Evolutionary conservation across 768 basidiomycete species (phyloP).

Genomic region (Tulasnella sp.): DNA sequence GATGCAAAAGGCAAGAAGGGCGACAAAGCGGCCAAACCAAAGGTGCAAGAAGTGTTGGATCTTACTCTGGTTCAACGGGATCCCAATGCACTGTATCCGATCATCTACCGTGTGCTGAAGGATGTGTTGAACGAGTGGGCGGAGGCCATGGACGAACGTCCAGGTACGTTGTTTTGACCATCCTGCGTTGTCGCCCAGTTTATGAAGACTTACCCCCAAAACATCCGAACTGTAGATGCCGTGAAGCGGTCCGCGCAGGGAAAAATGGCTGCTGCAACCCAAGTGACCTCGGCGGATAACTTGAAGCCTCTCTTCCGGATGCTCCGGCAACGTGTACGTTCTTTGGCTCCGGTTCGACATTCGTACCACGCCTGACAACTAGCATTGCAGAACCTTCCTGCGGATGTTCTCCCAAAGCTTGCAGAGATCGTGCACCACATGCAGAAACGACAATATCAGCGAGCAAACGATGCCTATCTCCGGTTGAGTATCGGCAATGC

Average conservation of each 20-base stretch:
- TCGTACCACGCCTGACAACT: neutral
- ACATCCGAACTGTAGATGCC: slow-evolving; percentile 51
- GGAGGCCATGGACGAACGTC: slow-evolving; percentile 88
- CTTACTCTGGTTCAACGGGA: slow-evolving; percentile 87
- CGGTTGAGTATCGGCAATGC: slow-evolving; percentile 97
- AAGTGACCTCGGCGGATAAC: slow-evolving; percentile 93
- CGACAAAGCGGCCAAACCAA: slow-evolving; percentile 47
- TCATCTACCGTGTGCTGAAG: slow-evolving; percentile 96
- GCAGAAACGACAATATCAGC: slow-evolving; percentile 94
- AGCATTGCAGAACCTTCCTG: slow-evolving; percentile 56
- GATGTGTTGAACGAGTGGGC: slow-evolving; percentile 94
- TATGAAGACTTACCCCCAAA: neutral
- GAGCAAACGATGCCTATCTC: slow-evolving; percentile 94
- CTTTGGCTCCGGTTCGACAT: neutral
- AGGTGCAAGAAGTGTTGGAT: slow-evolving; percentile 62
- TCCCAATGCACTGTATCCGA: slow-evolving; percentile 90
- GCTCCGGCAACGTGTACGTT: slow-evolving; percentile 78
- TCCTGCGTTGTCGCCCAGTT: neutral
- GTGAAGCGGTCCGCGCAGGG: slow-evolving; percentile 88
- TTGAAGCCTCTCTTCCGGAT: slow-evolving; percentile 94
- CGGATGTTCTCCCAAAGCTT: slow-evolving; percentile 79
- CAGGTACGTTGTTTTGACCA: slow-evolving; percentile 52
- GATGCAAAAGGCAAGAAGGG: slow-evolving; percentile 62
- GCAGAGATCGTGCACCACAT: slow-evolving; percentile 95
- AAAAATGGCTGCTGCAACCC: slow-evolving; percentile 90